Evolutionary conservation across 257 asterid genomes (phyloP).

Genomic region (Phtheirospermum japonicum): DNA sequence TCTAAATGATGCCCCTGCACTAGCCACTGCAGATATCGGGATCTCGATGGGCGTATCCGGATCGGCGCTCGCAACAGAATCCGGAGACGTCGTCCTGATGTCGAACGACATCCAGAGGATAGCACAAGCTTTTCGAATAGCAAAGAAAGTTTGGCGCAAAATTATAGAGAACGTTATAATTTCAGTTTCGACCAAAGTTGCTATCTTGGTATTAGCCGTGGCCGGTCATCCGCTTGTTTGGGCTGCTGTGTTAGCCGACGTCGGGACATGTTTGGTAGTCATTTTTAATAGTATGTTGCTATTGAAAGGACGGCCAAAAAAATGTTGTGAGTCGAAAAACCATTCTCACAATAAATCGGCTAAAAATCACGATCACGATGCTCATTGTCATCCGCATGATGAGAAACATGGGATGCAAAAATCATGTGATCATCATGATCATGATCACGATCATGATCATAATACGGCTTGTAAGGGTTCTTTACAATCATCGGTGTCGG

Average conservation of each 20-base stretch:
- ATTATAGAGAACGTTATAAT: slow-evolving; percentile 54
- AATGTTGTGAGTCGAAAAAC: slow-evolving; percentile 21
- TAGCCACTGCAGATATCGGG: slow-evolving; percentile 66
- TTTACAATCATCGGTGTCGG: too few species aligned
- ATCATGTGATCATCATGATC: neutral
- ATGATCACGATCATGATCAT: neutral
- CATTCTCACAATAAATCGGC: too few species aligned
- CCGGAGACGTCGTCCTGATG: slow-evolving; percentile 69
- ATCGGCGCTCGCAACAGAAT: slow-evolving; percentile 67
- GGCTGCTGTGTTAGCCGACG: slow-evolving; percentile 76
- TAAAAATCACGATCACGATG: slow-evolving; percentile 10
- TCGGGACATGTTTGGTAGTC: slow-evolving; percentile 68
- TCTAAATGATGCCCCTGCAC: slow-evolving; percentile 70
- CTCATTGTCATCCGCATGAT: too few species aligned
- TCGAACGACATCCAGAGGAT: slow-evolving; percentile 63
- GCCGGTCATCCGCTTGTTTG: slow-evolving; percentile 82
- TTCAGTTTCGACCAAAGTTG: slow-evolving; percentile 46
- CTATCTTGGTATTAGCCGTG: slow-evolving; percentile 53
- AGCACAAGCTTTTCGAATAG: slow-evolving; percentile 48
- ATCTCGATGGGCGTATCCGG: slow-evolving; percentile 89
- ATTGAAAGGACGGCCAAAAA: slow-evolving; percentile 30
- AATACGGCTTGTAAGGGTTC: too few species aligned
- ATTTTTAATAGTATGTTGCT: slow-evolving; percentile 72
- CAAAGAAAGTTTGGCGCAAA: slow-evolving; percentile 46
- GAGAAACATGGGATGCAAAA: too few species aligned